Evolutionary conservation across 2,329 filamentous ascomycete genomes (phyloP), one percentile per base, ranked within the genome.

Genomic region (Phialemoniopsis sp.): DNA sequence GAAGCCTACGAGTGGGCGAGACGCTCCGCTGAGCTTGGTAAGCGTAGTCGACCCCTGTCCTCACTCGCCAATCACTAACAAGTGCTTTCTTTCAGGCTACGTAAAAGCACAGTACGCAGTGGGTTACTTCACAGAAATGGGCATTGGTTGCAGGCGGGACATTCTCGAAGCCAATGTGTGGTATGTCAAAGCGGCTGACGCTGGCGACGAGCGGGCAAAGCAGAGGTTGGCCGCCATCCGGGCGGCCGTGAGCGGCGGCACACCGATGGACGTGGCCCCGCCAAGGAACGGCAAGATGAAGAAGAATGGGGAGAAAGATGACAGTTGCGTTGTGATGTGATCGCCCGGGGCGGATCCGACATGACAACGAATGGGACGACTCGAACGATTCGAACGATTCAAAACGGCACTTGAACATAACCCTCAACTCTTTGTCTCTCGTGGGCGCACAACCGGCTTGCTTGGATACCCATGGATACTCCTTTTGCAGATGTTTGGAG

Each of bases 111-210:
- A 96, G 59, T 98, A 97, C 53, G 89, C 93, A 0, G 80, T 95
- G 16, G 93, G 89, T 33, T 97, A 96, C 64, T 98, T 98, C 60
- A 96, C 90, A 5, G 93, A 98, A 62, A 95, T 94, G 87, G 93
- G 93, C 46, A 96, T 98, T 52, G 93, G 93, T 36, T 96, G 89
- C 60, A 86, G 89, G 29, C 82, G 89, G 36, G 93, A 98, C 59
- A 82, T 91, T n/a, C 76, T 98, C 32, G 90, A 96, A 62, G 91
- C 93, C 50, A 98, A 98, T 56, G 87, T 95, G 26, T 97, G 90
- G 91, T 98, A 98, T 59, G 91, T 98, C 50, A 88, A 87, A 62
- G 93, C 93, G 5, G 91, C 93, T 13, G 91, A 95, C 50, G 80
- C 88, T 36, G 93, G 91, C 34, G 90, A 97, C 54, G 87, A 93